Evolutionary conservation across 345 rosid genomes (phyloP), one percentile per base, ranked within the genome.

Genomic region (Euclidium syriacum): DNA sequence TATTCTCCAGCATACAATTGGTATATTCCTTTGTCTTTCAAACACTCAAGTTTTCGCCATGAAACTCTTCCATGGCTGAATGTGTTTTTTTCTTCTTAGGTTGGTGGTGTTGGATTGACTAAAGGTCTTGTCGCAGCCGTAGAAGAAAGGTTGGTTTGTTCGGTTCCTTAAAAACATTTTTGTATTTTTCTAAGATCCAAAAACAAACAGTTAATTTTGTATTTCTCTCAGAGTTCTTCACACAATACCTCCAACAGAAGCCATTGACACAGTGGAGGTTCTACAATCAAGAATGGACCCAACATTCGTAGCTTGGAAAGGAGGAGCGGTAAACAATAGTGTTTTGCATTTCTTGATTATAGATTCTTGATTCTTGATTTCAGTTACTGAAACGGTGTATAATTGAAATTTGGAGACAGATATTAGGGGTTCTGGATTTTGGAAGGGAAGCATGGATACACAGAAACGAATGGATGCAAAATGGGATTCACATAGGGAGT

Each of bases 31-130:
- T 52, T 19, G 19, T 4, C 26, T 19, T 49, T 8, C 26, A 46
- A 48, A 26, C 32, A 44, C 38, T 34, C 40, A 4, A 29, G 23
- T 10, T 22, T 23, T 29, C 7, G 15, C 25, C 18, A 24, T 30
- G 19, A 32, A 42, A 41, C 40, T 15, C 8, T 35, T 6, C 16
- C 23, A 33, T 38, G 15, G 10, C n/a, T 63, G 14, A 63, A 51
- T 41, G 7, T 19, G 41, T 18, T 62, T 3, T 9, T 6, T 10
- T 50, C 63, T 42, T 65, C 57, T 69, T 71, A 90, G 97, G 69
- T 94, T 53, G 97, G 99, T 73, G 97, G 96, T 70, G 96, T 85
- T 70, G 99, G 90, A 68, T 84, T 78, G 78, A 87, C 90, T 10
- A 69, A 70, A 58, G 97, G 97, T 52, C 82, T 92, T 29, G 68